phyloP scores from a whole-genome alignment of 2,329 filamentous ascomycete genomes.

The Monosporascus sp. region DNA sequence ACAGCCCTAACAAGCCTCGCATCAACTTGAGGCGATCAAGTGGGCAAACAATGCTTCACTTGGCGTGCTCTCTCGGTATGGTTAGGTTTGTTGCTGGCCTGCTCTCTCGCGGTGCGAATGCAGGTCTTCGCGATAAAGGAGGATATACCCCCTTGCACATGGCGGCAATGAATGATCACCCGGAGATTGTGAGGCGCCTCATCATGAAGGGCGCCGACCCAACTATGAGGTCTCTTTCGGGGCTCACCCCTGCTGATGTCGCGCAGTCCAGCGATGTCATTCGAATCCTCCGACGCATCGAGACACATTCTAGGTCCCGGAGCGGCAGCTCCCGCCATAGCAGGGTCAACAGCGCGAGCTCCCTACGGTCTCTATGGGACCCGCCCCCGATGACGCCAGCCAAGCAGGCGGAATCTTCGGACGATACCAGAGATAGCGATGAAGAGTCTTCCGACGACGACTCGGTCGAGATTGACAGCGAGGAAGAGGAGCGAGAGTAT shows the following conservation, averaged over 20 bases:
- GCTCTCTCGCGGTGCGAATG: slow-evolving; percentile 71
- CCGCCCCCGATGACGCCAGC: slow-evolving; percentile 33
- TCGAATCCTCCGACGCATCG: slow-evolving; percentile 56
- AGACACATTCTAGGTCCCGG: slow-evolving; percentile 59
- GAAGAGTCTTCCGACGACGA: slow-evolving; percentile 29
- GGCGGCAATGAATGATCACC: slow-evolving; percentile 69
- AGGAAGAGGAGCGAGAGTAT: slow-evolving; percentile 36
- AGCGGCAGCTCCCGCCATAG: slow-evolving; percentile 58
- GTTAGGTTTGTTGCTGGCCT: slow-evolving; percentile 72
- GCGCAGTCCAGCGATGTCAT: slow-evolving; percentile 60
- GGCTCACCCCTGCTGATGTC: slow-evolving; percentile 67
- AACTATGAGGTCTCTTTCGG: slow-evolving; percentile 62
- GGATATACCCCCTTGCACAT: slow-evolving; percentile 81
- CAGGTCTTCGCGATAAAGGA: slow-evolving; percentile 68
- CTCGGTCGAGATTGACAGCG: slow-evolving; percentile 34
- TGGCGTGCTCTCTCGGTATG: slow-evolving; percentile 70
- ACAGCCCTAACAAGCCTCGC: slow-evolving; percentile 61
- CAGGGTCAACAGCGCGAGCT: slow-evolving; percentile 61
- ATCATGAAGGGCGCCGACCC: slow-evolving; percentile 70
- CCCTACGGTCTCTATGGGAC: slow-evolving; percentile 63
- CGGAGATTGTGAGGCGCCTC: slow-evolving; percentile 70
- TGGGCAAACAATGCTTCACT: slow-evolving; percentile 76
- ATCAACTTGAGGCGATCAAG: slow-evolving; percentile 61
- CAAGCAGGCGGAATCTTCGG: slow-evolving; percentile 32
- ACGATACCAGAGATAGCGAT: slow-evolving; percentile 28